Evolutionary conservation across 352 stramenopile species (phyloP), one percentile per base, ranked within the genome.

Genomic region (Hyaloperonospora arabidopsidis): DNA sequence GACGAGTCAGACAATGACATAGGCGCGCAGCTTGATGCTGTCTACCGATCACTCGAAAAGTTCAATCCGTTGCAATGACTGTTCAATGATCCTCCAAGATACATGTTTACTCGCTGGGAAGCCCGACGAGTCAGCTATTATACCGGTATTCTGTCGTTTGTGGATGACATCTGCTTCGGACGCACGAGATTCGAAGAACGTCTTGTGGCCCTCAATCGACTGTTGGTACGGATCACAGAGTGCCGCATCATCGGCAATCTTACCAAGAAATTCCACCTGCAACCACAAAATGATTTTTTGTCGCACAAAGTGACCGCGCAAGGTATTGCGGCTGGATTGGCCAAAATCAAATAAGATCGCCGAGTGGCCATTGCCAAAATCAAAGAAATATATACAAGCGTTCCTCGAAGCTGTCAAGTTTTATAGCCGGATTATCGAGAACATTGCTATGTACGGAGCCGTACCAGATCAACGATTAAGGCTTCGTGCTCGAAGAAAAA

Each of bases 391-490:
- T 12, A 52, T 64, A 2, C 57, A 70, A 25, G 49, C 50, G 0
- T 70, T 69, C 19, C 15, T 73, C 0, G 53, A 53, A 0, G 54
- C 55, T 2, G n/a, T 64, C 0, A 61, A 64, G 18, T 68, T 68
- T 39, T 72, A 72, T n/a, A 52, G 35, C 19, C 49, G 54, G n/a
- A 69, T 68, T 17, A 57, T 70, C 5, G 52, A 73, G 19, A 22
- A 68, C 19, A 61, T 59, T 8, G 40, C 54, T 0, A 40, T 62
- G 1, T 59, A 67, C 6, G 54, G 57, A 0, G 55, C 46, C 0
- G 52, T 41, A 0, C 35, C 67, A 0, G 64, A 71, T 32, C 41
- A 68, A 10, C 48, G n/a, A n/a, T 71, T 0, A 61, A 40, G 1
- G 56, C 1, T 60, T 46, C 11, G 34, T n/a, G 8, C 5, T n/a